These are phyloP conservation scores for Calonectria honghensis DNA, from an alignment of 2,329 filamentous ascomycete species.

Conservation along the genomic window DNA sequence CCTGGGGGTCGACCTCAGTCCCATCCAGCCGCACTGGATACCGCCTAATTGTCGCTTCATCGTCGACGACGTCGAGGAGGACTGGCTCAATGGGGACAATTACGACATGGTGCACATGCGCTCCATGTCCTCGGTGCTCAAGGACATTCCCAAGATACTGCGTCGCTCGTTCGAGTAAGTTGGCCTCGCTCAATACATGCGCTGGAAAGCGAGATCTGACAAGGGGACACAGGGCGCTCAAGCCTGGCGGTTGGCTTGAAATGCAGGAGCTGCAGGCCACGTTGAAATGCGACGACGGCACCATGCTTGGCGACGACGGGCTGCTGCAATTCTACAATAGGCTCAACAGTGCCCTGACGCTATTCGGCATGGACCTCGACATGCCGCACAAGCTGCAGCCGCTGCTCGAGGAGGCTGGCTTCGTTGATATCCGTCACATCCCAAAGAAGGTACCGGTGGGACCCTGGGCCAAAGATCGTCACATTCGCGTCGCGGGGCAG, in stretches of 20 bases:
- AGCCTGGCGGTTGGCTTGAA: conserved; percentile 12
- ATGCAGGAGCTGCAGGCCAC: conserved; percentile 23
- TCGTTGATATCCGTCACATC: conserved; percentile 21
- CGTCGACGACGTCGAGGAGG: conserved; percentile 25
- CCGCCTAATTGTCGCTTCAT: conserved; percentile 21
- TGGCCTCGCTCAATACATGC: too few species aligned
- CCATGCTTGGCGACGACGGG: conserved; percentile 21
- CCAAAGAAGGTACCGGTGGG: conserved; percentile 25
- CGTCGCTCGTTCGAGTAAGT: conserved; percentile 21
- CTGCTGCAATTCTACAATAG: conserved; percentile 1
- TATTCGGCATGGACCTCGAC: conserved; percentile 25
- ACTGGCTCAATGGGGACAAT: conserved; percentile 21
- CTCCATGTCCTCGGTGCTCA: conserved; percentile 17
- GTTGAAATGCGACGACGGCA: conserved; percentile 19
- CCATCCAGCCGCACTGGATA: conserved; percentile 22
- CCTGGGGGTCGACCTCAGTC: conserved; percentile 13
- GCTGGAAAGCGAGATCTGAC: background rate
- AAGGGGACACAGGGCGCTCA: background rate
- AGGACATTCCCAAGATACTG: conserved; percentile 21
- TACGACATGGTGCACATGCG: conserved; percentile 30
- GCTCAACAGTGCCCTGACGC: background rate
- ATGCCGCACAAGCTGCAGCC: conserved; percentile 8
- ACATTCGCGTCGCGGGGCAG: conserved; percentile 17
- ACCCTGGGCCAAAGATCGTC: conserved; percentile 18
- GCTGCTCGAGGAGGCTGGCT: conserved; percentile 21